Percentiles rank a stretch among this genome's conserved stretches.
Evolutionary conservation across 805 yeast species (phyloP).

Genomic region (Hanseniaspora thailandica): DNA sequence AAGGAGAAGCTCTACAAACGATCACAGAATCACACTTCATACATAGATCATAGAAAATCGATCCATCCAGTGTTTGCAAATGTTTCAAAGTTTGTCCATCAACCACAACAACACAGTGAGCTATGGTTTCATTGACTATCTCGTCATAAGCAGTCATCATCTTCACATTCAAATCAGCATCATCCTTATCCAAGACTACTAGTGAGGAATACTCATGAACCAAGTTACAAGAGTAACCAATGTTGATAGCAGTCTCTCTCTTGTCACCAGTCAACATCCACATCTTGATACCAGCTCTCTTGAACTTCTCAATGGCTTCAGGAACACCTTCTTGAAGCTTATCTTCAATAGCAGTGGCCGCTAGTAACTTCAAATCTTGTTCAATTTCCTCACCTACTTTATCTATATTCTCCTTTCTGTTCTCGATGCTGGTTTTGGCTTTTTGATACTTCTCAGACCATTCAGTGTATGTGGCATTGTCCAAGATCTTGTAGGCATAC

Average conservation of each 20-base stretch:
- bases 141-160: constrained; percentile 69
- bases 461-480: constrained; percentile 40
- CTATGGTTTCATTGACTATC: constrained; percentile 60
- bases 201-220: constrained; percentile 89
- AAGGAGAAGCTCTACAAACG: constrained; percentile 92
- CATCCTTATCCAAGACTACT: constrained; percentile 47
- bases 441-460: constrained; percentile 61
- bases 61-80: constrained; percentile 60
- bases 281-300: constrained; percentile 84
- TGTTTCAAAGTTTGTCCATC: constrained; percentile 80
- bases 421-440: constrained; percentile 64
- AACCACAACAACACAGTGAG: constrained; percentile 87
- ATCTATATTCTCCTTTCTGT: constrained; percentile 58
- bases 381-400: constrained; percentile 65
- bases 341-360: constrained; percentile 96
- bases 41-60: constrained; percentile 68
- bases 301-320: constrained; percentile 79
- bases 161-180: constrained; percentile 49
- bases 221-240: constrained; percentile 86
- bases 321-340: constrained; percentile 95
- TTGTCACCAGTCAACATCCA: constrained; percentile 99
- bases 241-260: constrained; percentile 93
- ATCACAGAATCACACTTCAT: constrained; percentile 81
- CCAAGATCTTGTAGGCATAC: constrained; percentile 68
- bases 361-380: constrained; percentile 52